A percentile compares a stretch with the other conserved stretches of the same genome.
These are phyloP conservation scores for Vachellia collinsii DNA, from an alignment of 306 rosid genomes.

Conservation along the genomic window DNA sequence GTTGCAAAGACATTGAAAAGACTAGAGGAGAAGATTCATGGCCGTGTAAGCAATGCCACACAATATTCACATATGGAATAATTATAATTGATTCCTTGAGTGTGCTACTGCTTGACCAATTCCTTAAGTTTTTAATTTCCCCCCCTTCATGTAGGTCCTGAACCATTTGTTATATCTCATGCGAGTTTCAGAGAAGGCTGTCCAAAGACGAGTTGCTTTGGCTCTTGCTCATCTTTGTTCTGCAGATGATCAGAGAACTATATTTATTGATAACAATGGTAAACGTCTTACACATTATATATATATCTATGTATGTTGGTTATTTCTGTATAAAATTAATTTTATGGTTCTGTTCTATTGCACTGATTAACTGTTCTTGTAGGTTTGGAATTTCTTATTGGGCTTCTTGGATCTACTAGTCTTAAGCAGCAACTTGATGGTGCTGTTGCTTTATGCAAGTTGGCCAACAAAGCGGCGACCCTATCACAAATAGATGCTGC, in stretches of 20 bases:
- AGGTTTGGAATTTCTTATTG: constrained; percentile 93
- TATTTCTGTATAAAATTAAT: constrained; percentile 31
- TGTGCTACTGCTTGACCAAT: constrained; percentile 10
- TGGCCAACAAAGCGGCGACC: constrained; percentile 78
- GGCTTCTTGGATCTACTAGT: constrained; percentile 75
- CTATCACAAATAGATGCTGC: constrained; percentile 93
- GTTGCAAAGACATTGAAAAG: constrained; percentile 98
- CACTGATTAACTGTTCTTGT: constrained; percentile 38
- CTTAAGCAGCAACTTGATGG: constrained; percentile 92
- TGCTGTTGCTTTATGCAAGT: constrained; percentile 84
- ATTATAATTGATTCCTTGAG: constrained; percentile 26
- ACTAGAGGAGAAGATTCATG: constrained; percentile 95
- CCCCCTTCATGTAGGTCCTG: constrained; percentile 70
- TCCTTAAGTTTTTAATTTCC: constrained; percentile 39
- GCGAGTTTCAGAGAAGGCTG: constrained; percentile 80
- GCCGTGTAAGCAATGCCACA: constrained; percentile 65
- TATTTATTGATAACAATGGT: constrained; percentile 84
- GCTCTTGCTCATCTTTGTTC: constrained; percentile 98
- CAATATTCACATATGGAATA: constrained; percentile 20
- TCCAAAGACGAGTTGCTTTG: constrained; percentile 88
- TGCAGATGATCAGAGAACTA: constrained; percentile 75
- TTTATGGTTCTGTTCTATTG: constrained; percentile 33
- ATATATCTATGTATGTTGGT: constrained; percentile 29
- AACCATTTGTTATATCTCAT: constrained; percentile 84
- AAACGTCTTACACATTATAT: constrained; percentile 32